A percentile compares a stretch with the other conserved stretches of the same genome.
Evolutionary conservation across 2,329 filamentous ascomycete genomes (phyloP).

Genomic region (Colletotrichum gigasporum): DNA sequence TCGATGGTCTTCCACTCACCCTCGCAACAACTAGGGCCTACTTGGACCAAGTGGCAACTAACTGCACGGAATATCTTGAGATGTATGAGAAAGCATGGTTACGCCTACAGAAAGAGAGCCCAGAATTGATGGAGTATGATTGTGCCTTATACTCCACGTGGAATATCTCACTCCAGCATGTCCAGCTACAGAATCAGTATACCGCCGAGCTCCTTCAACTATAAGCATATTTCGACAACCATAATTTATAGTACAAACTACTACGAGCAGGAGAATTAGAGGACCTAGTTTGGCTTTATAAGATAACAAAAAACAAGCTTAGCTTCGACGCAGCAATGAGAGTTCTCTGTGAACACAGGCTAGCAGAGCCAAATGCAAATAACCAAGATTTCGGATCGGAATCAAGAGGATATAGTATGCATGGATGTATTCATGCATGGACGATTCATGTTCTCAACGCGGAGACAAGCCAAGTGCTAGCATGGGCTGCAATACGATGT

Average conservation of each 20-base stretch:
- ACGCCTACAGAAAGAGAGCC: conserved; percentile 41
- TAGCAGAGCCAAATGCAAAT: conserved; percentile 37
- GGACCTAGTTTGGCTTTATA: conserved; percentile 35
- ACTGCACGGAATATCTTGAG: conserved; percentile 48
- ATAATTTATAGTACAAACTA: conserved; percentile 56
- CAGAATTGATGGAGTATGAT: conserved; percentile 42
- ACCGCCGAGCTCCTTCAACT: conserved; percentile 47
- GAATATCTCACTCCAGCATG: conserved; percentile 48
- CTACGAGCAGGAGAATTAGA: conserved; percentile 35
- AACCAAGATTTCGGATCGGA: conserved; percentile 14
- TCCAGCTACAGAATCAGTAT: conserved; percentile 42
- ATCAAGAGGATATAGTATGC: conserved; percentile 42
- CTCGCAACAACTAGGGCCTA: conserved; percentile 56
- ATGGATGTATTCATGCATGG: conserved; percentile 46
- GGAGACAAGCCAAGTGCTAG: conserved; percentile 1
- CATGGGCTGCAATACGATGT: conserved; percentile 21
- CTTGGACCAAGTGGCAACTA: conserved; percentile 47
- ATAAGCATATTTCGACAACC: conserved; percentile 53
- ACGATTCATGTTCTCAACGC: conserved; percentile 38
- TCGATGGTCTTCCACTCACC: conserved; percentile 57
- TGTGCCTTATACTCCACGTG: conserved; percentile 47
- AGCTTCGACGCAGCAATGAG: conserved; percentile 39
- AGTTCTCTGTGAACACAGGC: conserved; percentile 40
- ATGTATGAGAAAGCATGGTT: conserved; percentile 50
- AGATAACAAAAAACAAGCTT: conserved; percentile 34